Conservation (phyloP, 2,329 filamentous ascomycete genomes). For the Chrysosporium queenslandicum region DNA sequence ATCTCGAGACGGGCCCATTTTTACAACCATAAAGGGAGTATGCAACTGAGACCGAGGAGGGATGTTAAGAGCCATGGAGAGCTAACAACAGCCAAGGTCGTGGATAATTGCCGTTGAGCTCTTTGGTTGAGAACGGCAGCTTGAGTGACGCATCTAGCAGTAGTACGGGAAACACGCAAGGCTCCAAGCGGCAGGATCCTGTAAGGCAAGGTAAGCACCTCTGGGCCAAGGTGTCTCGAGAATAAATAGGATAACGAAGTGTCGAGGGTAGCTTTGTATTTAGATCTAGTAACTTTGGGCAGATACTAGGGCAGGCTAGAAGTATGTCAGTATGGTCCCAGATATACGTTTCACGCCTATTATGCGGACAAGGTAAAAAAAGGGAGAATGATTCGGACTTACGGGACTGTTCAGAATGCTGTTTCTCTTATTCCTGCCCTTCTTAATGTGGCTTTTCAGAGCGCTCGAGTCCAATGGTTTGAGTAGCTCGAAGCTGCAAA, state of each 20-base stretch:
- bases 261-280: neutral
- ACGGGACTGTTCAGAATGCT: slow-evolving; percentile 94
- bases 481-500: slow-evolving; percentile 93
- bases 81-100: neutral
- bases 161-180: neutral
- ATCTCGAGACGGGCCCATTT: neutral
- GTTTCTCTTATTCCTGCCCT: slow-evolving; percentile 86
- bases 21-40: too few species aligned
- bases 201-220: neutral
- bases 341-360: slow-evolving; percentile 10
- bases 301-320: slow-evolving; percentile 36
- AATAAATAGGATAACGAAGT: neutral
- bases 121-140: neutral
- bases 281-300: slow-evolving; percentile 35
- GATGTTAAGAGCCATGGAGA: too few species aligned
- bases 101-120: neutral
- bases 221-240: neutral
- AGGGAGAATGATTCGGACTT: slow-evolving; percentile 38
- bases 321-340: slow-evolving; percentile 15
- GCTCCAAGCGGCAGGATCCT: neutral
- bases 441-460: slow-evolving; percentile 97
- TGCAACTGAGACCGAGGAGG: too few species aligned
- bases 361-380: neutral
- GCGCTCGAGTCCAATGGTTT: slow-evolving; percentile 94
- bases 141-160: neutral